A percentile compares a stretch with the other conserved stretches of the same genome.
phyloP scores from a whole-genome alignment of 2,329 filamentous ascomycete species.

The Orbilia oligospora region DNA sequence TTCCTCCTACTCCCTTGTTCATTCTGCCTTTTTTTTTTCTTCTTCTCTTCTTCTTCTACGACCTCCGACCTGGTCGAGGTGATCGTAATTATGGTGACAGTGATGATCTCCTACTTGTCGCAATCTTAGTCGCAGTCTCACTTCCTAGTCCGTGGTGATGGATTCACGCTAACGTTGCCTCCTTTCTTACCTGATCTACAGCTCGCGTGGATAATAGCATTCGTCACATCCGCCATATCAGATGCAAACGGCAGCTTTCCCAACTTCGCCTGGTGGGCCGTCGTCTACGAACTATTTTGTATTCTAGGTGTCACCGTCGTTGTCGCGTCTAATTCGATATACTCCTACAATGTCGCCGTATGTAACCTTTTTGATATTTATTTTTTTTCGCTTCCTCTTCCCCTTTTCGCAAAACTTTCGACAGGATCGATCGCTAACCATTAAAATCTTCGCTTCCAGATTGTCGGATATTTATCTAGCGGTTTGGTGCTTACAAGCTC shows the following conservation, averaged over 20 bases:
- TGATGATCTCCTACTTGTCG: background rate
- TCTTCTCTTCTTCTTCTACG: too few species aligned
- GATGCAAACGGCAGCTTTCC: conserved; percentile 76
- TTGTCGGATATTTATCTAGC: conserved; percentile 87
- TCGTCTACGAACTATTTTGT: conserved; percentile 86
- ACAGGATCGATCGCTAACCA: conserved; percentile 20
- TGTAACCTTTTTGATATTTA: too few species aligned
- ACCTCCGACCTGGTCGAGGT: background rate
- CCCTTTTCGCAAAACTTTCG: background rate
- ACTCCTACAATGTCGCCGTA: conserved; percentile 91
- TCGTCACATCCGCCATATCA: conserved; percentile 86
- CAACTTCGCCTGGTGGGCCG: conserved; percentile 92
- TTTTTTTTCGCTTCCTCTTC: background rate
- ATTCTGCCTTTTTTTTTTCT: too few species aligned
- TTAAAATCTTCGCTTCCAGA: conserved; percentile 68
- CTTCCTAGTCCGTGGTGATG: background rate
- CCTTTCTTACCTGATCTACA: conserved; percentile 67
- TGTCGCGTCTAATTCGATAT: conserved; percentile 84
- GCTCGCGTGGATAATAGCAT: conserved; percentile 95
- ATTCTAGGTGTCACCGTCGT: conserved; percentile 85
- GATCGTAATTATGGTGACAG: background rate
- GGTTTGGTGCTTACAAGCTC: conserved; percentile 89
- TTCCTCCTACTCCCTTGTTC: background rate
- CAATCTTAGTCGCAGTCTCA: background rate
- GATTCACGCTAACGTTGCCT: conserved; percentile 24